phyloP scores from a whole-genome alignment of 2,329 filamentous ascomycete species.

The Fusarium abutilonis region DNA sequence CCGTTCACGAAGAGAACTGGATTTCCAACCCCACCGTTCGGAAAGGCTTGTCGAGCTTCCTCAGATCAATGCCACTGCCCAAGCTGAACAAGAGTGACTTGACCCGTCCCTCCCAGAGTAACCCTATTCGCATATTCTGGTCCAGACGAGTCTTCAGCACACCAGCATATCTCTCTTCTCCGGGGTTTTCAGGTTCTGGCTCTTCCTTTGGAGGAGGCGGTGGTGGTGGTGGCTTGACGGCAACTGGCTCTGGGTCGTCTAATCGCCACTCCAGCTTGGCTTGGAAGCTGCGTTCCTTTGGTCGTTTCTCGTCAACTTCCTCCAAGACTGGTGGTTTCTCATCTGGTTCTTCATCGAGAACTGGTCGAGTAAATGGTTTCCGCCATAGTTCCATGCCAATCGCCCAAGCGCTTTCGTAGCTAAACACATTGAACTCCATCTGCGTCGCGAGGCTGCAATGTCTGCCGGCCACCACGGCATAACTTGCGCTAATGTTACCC shows the following conservation, averaged over 20 bases:
- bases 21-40: conserved; percentile 80
- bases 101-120: conserved; percentile 92
- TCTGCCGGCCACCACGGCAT: conserved; percentile 86
- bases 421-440: conserved; percentile 98
- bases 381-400: conserved; percentile 95
- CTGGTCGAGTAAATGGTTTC: conserved; percentile 59
- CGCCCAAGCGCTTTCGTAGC: conserved; percentile 94
- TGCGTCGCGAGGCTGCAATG: conserved; percentile 87
- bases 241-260: conserved; percentile 52
- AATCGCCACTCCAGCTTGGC: conserved; percentile 63
- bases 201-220: conserved; percentile 23
- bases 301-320: conserved; percentile 32
- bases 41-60: conserved; percentile 78
- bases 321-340: conserved; percentile 47
- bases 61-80: conserved; percentile 85
- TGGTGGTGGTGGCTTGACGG: conserved; percentile 17
- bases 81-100: conserved; percentile 94
- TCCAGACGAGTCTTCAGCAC: conserved; percentile 91
- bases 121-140: conserved; percentile 83
- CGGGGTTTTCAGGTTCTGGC: conserved; percentile 40
- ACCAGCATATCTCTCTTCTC: conserved; percentile 77
- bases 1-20: conserved; percentile 78
- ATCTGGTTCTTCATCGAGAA: conserved; percentile 48
- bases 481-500: conserved; percentile 90
- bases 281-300: conserved; percentile 59